A percentile compares a stretch with the other conserved stretches of the same genome.
These are phyloP conservation scores for Gonium pectorale DNA, from an alignment of 139 green algal genomes.

Conservation along the genomic window DNA sequence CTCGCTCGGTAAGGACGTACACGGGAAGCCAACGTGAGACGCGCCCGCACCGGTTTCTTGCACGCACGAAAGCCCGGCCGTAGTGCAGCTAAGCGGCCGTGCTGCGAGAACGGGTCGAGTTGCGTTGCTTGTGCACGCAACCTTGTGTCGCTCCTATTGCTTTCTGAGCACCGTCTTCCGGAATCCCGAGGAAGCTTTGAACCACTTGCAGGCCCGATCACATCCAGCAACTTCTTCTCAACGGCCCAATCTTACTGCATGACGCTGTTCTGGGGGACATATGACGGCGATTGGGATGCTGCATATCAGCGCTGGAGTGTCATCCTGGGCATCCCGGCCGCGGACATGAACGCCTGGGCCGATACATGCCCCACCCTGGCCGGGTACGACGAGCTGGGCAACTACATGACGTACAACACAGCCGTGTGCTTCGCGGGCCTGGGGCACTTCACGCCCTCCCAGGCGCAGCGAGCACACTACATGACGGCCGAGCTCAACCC, in stretches of 20 bases:
- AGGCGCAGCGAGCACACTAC: not conserved
- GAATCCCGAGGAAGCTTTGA: too few species aligned
- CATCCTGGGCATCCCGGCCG: not conserved
- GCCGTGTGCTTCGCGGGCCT: conserved; percentile 21
- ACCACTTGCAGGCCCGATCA: not conserved
- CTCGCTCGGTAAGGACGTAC: not conserved
- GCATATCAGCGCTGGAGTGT: not conserved
- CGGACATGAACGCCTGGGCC: not conserved
- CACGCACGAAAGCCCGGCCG: too few species aligned
- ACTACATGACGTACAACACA: conserved; percentile 36
- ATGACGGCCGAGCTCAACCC: conserved; percentile 11
- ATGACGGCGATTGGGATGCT: conserved; percentile 36
- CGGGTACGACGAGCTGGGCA: conserved; percentile 40
- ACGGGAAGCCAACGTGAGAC: too few species aligned
- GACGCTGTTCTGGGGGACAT: conserved; percentile 16
- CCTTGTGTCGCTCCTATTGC: too few species aligned
- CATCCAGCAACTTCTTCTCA: not conserved
- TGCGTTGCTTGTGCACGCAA: too few species aligned
- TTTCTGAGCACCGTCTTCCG: too few species aligned
- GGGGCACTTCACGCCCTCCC: not conserved
- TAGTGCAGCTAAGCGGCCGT: too few species aligned
- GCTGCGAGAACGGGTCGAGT: too few species aligned
- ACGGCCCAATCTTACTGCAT: conserved; percentile 10
- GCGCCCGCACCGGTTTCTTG: too few species aligned
- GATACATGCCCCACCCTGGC: not conserved